These are phyloP conservation scores for Choiromyces venosus DNA, from an alignment of 495 filamentous ascomycete genomes.

Conservation along the genomic window DNA sequence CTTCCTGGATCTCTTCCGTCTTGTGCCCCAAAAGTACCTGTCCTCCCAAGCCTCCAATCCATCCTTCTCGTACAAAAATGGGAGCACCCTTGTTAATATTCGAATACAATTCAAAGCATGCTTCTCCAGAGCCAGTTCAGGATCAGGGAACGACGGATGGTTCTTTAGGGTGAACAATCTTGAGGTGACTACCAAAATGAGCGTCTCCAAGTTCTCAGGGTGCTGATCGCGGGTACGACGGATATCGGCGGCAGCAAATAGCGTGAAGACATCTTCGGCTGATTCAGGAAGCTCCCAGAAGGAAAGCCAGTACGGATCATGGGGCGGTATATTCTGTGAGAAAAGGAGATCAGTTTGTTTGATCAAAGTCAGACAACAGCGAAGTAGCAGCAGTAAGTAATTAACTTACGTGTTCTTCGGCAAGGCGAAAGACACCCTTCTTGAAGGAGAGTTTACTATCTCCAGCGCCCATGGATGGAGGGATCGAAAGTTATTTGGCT, in stretches of 20 bases:
- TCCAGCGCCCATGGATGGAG: slow-evolving; percentile 76
- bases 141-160: slow-evolving; percentile 83
- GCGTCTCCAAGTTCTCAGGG: slow-evolving; percentile 83
- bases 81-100: slow-evolving; percentile 82
- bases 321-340: slow-evolving; percentile 65
- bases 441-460: slow-evolving; percentile 99
- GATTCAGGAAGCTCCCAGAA: slow-evolving; percentile 98
- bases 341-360: background rate
- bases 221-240: slow-evolving; percentile 82
- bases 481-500: slow-evolving; percentile 1
- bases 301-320: slow-evolving; percentile 90
- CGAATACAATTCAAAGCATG: slow-evolving; percentile 92
- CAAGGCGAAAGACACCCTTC: slow-evolving; percentile 95
- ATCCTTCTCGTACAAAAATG: slow-evolving; percentile 89
- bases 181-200: slow-evolving; percentile 74
- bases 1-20: slow-evolving; percentile 57
- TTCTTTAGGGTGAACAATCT: slow-evolving; percentile 75
- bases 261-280: slow-evolving; percentile 90
- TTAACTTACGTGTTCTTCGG: slow-evolving; percentile 58
- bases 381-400: background rate
- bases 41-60: slow-evolving; percentile 82
- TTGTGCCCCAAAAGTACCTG: slow-evolving; percentile 80
- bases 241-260: slow-evolving; percentile 91
- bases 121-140: slow-evolving; percentile 78
- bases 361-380: background rate